Evolutionary conservation across 2,329 filamentous ascomycete species (phyloP).

Genomic region (Pseudocercospora cruenta): DNA sequence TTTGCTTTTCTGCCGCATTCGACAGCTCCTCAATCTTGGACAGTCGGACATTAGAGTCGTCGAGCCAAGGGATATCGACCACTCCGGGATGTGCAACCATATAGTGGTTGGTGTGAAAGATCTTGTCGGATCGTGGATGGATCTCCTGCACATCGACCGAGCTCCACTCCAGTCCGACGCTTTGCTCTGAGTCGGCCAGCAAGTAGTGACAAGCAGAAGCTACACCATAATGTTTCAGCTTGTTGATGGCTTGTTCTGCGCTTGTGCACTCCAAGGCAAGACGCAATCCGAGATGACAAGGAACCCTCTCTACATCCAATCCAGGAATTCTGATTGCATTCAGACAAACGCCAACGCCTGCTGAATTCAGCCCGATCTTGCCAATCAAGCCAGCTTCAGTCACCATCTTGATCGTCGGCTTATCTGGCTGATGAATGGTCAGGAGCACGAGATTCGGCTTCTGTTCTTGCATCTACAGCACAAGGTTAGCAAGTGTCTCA

Average conservation of each 20-base stretch:
- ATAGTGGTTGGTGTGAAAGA: constrained; percentile 53
- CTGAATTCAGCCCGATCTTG: constrained; percentile 67
- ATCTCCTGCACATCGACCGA: constrained; percentile 39
- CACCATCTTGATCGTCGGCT: constrained; percentile 58
- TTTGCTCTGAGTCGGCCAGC: constrained; percentile 53
- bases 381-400: constrained; percentile 66
- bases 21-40: constrained; percentile 42
- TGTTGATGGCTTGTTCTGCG: constrained; percentile 50
- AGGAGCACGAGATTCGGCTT: constrained; percentile 55
- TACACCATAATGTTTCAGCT: constrained; percentile 52
- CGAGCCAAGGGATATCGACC: constrained; percentile 47
- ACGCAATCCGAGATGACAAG: constrained; percentile 65
- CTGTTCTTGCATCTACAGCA: constrained; percentile 55
- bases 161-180: constrained; percentile 56
- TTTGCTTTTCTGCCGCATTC: constrained; percentile 17
- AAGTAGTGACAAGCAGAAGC: constrained; percentile 60
- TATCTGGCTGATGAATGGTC: constrained; percentile 48
- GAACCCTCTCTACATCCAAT: constrained; percentile 56
- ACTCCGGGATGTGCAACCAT: constrained; percentile 44
- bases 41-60: constrained; percentile 45
- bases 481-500: too few species aligned
- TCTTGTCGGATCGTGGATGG: constrained; percentile 39
- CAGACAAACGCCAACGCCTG: constrained; percentile 62
- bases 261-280: constrained; percentile 57
- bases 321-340: constrained; percentile 65